Conservation (phyloP, 768 basidiomycete genomes). For the Boletus huronensis region DNA sequence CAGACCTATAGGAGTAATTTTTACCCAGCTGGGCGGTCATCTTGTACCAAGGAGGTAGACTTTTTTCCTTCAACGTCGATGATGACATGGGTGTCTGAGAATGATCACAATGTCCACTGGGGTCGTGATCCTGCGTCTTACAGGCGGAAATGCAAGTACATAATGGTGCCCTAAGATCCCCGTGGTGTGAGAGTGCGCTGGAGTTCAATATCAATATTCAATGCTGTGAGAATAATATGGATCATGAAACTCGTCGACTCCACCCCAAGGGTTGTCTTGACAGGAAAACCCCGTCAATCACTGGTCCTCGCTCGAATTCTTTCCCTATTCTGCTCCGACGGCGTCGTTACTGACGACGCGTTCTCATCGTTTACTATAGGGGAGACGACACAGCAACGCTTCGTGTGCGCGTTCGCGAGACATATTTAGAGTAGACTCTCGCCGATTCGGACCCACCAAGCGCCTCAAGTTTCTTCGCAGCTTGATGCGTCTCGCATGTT, state of each 20-base stretch:
- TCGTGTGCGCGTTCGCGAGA: neutral
- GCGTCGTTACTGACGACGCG: neutral
- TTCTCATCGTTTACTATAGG: conserved; percentile 1
- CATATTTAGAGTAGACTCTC: no score
- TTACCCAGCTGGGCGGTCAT: neutral
- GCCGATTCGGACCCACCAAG: neutral
- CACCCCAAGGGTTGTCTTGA: conserved; percentile 8
- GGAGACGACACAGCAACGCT: neutral
- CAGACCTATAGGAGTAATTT: neutral
- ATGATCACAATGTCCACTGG: neutral
- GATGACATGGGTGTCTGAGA: neutral
- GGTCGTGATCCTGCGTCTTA: neutral
- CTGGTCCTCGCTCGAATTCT: conserved; percentile 4
- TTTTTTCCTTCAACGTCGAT: neutral
- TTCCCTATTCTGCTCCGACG: conserved; percentile 5
- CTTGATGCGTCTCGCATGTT: neutral
- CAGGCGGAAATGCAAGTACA: conserved; percentile 5
- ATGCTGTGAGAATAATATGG: conserved; percentile 7
- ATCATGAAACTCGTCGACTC: conserved; percentile 5
- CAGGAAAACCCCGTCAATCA: conserved; percentile 6
- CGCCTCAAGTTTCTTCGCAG: neutral
- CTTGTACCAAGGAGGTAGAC: neutral
- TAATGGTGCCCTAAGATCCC: conserved; percentile 18
- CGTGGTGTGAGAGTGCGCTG: conserved; percentile 27
- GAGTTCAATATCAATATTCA: neutral